Conservation (phyloP, 495 filamentous ascomycete genomes). For the Chlorociboria aeruginascens region DNA sequence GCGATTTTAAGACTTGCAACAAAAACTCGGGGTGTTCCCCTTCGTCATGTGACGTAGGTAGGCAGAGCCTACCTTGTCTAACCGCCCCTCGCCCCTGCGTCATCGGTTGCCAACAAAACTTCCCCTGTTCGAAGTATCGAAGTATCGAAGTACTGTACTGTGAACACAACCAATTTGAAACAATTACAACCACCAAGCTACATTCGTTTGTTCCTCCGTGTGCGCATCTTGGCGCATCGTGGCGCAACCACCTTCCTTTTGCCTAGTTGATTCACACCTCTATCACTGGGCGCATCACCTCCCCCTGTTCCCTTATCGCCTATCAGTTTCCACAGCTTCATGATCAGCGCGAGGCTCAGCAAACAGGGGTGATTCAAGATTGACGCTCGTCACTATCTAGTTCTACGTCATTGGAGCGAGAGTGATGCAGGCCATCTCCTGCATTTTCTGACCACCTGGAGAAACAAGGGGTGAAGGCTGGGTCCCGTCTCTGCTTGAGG, state of each 20-base stretch:
- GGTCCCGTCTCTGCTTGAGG: too few relatives aligned
- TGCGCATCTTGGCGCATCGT: too few relatives aligned
- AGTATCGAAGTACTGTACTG: too few relatives aligned
- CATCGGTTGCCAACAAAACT: not conserved
- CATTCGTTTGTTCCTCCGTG: not conserved
- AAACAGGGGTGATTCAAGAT: not conserved
- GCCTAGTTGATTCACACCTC: not conserved
- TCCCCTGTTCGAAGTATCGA: too few relatives aligned
- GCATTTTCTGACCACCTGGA: not conserved
- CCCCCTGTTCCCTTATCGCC: not conserved
- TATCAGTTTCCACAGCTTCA: not conserved
- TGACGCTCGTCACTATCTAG: not conserved
- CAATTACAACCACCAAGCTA: not conserved
- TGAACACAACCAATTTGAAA: not conserved
- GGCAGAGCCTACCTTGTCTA: too few relatives aligned
- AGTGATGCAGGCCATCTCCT: slow-evolving; percentile 11
- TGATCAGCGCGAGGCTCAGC: not conserved
- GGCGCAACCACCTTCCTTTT: too few relatives aligned
- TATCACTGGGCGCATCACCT: not conserved
- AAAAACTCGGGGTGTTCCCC: too few relatives aligned
- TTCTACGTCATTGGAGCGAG: slow-evolving; percentile 5
- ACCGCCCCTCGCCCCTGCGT: slow-evolving; percentile 9
- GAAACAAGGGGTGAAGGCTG: not conserved
- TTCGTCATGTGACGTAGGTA: too few relatives aligned
- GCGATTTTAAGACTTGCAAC: too few relatives aligned